phyloP scores from a whole-genome alignment of 2,329 filamentous ascomycete species.

The Talaromyces albobiverticillius region DNA sequence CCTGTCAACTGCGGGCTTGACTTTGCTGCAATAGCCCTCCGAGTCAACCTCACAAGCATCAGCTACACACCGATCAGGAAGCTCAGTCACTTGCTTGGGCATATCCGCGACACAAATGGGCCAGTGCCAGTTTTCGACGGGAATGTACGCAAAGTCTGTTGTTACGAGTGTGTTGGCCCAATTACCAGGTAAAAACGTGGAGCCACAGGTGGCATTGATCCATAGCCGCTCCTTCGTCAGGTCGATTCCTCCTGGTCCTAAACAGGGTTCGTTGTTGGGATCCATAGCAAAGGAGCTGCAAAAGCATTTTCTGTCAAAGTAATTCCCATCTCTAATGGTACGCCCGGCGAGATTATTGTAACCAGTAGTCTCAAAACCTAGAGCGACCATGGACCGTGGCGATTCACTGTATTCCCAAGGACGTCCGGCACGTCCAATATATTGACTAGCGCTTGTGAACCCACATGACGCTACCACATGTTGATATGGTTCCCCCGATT shows the following conservation, averaged over 20 bases:
- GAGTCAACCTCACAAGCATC: neutral
- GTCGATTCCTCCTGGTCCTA: neutral
- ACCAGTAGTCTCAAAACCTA: neutral
- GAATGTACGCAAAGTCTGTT: neutral
- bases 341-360: neutral
- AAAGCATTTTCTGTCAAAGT: neutral
- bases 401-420: conserved; percentile 3
- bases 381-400: neutral
- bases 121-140: neutral
- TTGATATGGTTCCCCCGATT: neutral
- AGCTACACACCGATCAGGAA: neutral
- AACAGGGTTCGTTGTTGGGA: neutral
- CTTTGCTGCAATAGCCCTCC: neutral
- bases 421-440: neutral
- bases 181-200: neutral
- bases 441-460: neutral
- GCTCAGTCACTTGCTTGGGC: neutral
- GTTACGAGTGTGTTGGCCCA: neutral
- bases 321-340: neutral
- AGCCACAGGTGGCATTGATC: conserved; percentile 2
- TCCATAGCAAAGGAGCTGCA: neutral
- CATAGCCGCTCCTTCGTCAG: neutral
- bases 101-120: neutral
- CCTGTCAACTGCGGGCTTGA: neutral
- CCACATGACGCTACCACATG: conserved; percentile 1